phyloP scores from a whole-genome alignment of 2,329 filamentous ascomycete genomes.

The Dactylellina parvicollis region DNA sequence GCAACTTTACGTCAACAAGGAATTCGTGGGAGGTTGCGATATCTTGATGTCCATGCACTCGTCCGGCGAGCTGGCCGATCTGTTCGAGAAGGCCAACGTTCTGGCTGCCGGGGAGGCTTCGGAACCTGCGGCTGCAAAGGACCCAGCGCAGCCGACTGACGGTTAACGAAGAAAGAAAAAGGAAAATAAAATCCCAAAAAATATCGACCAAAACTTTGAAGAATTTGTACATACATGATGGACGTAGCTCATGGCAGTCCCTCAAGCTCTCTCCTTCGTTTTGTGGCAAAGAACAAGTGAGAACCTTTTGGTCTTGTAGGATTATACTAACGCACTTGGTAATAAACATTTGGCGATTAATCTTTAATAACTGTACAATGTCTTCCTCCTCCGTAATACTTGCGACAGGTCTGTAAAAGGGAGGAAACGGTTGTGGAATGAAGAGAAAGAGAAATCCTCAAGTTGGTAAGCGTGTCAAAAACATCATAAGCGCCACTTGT shows the following conservation, averaged over 20 bases:
- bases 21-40: constrained; percentile 97
- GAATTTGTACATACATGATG: constrained; percentile 7
- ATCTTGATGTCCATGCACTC: constrained; percentile 98
- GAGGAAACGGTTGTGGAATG: too few relatives aligned
- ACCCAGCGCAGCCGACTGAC: constrained; percentile 13
- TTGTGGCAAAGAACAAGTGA: too few relatives aligned
- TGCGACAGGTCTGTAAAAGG: too few relatives aligned
- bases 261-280: too few relatives aligned
- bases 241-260: neutral
- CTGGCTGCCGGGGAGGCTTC: constrained; percentile 70
- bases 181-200: neutral
- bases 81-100: constrained; percentile 92
- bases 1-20: constrained; percentile 92
- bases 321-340: constrained; percentile 12
- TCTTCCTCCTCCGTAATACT: too few relatives aligned
- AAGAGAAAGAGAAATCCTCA: too few relatives aligned
- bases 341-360: too few relatives aligned
- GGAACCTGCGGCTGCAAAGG: constrained; percentile 8
- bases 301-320: too few relatives aligned
- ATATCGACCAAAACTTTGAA: neutral
- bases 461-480: too few relatives aligned
- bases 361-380: too few relatives aligned
- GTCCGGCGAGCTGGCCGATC: constrained; percentile 88
- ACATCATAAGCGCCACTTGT: neutral
- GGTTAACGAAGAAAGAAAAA: neutral